A percentile compares a stretch with the other conserved stretches of the same genome.
phyloP scores from a whole-genome alignment of 306 rosid genomes.

The Vigna radiata region DNA sequence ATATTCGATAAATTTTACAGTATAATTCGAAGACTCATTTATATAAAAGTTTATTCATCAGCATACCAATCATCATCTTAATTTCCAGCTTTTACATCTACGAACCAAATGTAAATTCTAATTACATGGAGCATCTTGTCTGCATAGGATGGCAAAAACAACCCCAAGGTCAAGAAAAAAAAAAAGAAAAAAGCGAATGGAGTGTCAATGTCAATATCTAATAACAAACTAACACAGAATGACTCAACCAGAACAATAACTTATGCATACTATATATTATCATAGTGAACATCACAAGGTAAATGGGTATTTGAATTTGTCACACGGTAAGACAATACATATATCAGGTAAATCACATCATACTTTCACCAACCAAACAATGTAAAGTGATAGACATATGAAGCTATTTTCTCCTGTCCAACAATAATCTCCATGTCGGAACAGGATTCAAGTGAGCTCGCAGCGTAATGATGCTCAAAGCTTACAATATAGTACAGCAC shows the following conservation, averaged over 20 bases:
- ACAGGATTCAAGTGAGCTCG: constrained; percentile 44
- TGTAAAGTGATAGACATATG: constrained; percentile 58
- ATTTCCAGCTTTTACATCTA: too few relatives aligned
- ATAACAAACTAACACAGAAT: constrained; percentile 29
- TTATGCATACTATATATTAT: constrained; percentile 45
- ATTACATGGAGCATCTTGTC: background rate
- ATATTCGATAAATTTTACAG: too few relatives aligned
- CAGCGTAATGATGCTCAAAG: constrained; percentile 42
- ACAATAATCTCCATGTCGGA: constrained; percentile 49
- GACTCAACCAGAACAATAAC: constrained; percentile 42
- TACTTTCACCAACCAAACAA: constrained; percentile 65
- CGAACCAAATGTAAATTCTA: background rate
- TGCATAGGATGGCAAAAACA: background rate
- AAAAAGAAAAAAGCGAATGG: constrained; percentile 5
- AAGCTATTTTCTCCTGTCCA: constrained; percentile 58
- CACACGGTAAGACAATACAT: constrained; percentile 50
- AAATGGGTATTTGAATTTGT: constrained; percentile 41
- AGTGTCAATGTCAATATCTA: constrained; percentile 19
- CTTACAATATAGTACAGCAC: constrained; percentile 88
- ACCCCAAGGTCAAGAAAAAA: constrained; percentile 21
- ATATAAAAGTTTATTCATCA: too few relatives aligned
- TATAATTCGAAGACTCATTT: too few relatives aligned
- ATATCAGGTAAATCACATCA: constrained; percentile 53
- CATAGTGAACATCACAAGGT: constrained; percentile 44
- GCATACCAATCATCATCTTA: too few relatives aligned